Evolutionary conservation across 805 yeast species (phyloP).

Genomic region (Sungouiozyma ichnusensis): DNA sequence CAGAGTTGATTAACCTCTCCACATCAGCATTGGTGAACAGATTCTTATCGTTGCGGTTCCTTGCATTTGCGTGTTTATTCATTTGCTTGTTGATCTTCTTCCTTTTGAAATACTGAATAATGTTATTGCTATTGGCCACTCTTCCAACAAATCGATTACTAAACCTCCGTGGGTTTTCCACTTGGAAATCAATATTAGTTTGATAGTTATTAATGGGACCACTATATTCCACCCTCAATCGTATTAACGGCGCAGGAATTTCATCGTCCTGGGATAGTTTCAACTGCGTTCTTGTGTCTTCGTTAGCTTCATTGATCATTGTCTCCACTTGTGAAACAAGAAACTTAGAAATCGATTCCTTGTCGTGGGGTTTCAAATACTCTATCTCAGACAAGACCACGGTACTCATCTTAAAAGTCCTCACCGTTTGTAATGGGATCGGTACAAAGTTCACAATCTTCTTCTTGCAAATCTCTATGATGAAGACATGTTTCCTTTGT

Average conservation of each 20-base stretch:
- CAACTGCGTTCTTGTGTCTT: conserved; percentile 34
- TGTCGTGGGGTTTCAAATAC: conserved; percentile 51
- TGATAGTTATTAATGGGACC: conserved; percentile 32
- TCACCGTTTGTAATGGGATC: conserved; percentile 41
- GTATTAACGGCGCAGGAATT: conserved; percentile 71
- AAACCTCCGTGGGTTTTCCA: conserved; percentile 82
- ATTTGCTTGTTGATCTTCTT: conserved; percentile 20
- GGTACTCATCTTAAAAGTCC: conserved; percentile 75
- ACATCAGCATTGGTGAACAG: conserved; percentile 8
- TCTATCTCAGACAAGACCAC: conserved; percentile 43
- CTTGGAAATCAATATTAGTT: conserved; percentile 53
- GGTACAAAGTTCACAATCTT: conserved; percentile 45
- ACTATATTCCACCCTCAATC: conserved; percentile 78
- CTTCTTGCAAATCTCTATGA: conserved; percentile 51
- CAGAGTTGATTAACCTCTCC: conserved; percentile 11
- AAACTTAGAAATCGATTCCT: conserved; percentile 48
- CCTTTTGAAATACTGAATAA: conserved; percentile 57
- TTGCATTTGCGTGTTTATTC: conserved; percentile 5
- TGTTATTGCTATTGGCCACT: conserved; percentile 87
- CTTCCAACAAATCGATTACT: conserved; percentile 83
- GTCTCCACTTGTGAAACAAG: conserved; percentile 54
- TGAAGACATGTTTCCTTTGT: conserved; percentile 59
- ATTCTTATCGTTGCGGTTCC: conserved; percentile 5
- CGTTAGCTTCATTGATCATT: conserved; percentile 50
- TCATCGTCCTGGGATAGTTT: conserved; percentile 17